These are phyloP conservation scores for Dendrobium nobile DNA, from an alignment of 106 monocot genomes.

Conservation along the genomic window DNA sequence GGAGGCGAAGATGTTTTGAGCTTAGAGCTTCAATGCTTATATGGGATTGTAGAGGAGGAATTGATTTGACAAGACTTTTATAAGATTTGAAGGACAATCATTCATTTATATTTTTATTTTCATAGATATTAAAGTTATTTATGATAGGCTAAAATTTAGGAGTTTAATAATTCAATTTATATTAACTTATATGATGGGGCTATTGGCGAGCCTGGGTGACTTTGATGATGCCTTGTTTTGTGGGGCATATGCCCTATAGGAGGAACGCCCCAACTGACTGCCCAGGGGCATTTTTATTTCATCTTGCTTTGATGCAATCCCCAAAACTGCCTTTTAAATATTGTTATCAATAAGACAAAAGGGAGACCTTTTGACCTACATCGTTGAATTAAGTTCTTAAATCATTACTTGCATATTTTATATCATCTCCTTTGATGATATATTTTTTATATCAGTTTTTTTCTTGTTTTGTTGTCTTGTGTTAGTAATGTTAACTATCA, in stretches of 20 bases:
- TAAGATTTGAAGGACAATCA: background rate
- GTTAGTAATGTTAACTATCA: background rate
- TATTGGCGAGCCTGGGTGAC: background rate
- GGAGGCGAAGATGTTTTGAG: background rate
- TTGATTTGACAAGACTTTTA: background rate
- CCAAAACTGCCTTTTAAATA: background rate
- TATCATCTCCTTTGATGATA: background rate
- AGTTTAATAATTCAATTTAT: background rate
- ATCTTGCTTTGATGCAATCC: background rate
- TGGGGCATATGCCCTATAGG: background rate
- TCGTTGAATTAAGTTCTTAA: conserved; percentile 1
- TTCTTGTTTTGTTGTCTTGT: background rate
- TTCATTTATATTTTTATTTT: too few species aligned
- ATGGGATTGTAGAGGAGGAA: background rate
- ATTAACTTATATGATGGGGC: background rate
- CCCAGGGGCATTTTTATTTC: background rate
- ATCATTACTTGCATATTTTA: background rate
- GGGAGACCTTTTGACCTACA: background rate
- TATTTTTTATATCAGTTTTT: background rate
- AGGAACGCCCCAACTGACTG: background rate
- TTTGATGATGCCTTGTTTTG: background rate
- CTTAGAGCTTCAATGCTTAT: background rate
- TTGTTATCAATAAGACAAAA: background rate
- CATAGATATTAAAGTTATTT: too few species aligned
- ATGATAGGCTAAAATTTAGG: background rate